Evolutionary conservation across 345 rosid genomes (phyloP).

Genomic region (Chamaenerion angustifolium): DNA sequence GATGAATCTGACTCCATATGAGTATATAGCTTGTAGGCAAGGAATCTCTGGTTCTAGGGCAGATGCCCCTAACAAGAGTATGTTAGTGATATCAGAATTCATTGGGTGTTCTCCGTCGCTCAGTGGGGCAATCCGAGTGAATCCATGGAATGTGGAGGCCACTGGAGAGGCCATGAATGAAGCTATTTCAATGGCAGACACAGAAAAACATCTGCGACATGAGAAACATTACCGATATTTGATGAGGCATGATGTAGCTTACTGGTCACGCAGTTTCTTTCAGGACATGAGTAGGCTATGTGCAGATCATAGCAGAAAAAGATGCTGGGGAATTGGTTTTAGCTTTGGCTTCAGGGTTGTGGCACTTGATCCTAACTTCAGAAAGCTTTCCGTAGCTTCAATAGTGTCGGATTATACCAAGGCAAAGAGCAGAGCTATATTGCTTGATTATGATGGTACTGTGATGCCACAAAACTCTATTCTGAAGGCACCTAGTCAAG

Average conservation of each 20-base stretch:
- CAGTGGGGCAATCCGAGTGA: constrained; percentile 31
- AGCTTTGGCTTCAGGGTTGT: constrained; percentile 26
- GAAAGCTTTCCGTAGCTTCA: constrained; percentile 16
- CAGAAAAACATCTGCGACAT: constrained; percentile 23
- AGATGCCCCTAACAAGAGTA: constrained; percentile 15
- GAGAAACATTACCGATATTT: constrained; percentile 41
- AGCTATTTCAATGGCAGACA: constrained; percentile 15
- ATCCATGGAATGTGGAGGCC: constrained; percentile 34
- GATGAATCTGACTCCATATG: constrained; percentile 27
- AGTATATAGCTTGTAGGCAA: constrained; percentile 24
- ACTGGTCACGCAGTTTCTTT: constrained; percentile 37
- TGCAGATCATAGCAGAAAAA: constrained; percentile 20
- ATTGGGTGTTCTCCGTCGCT: constrained; percentile 32
- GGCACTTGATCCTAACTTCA: constrained; percentile 28
- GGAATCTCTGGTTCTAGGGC: constrained; percentile 9
- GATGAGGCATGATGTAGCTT: constrained; percentile 47
- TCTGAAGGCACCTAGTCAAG: constrained; percentile 14
- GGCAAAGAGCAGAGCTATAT: constrained; percentile 22
- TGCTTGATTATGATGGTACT: constrained; percentile 33
- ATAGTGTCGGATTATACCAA: constrained; percentile 16
- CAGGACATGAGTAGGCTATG: constrained; percentile 30
- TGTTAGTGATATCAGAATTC: constrained; percentile 33
- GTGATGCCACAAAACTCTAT: constrained; percentile 18
- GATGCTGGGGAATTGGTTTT: constrained; percentile 30
- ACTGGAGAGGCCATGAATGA: constrained; percentile 26